Conservation (phyloP, 495 filamentous ascomycete genomes). For the Penicillium arizonense region DNA sequence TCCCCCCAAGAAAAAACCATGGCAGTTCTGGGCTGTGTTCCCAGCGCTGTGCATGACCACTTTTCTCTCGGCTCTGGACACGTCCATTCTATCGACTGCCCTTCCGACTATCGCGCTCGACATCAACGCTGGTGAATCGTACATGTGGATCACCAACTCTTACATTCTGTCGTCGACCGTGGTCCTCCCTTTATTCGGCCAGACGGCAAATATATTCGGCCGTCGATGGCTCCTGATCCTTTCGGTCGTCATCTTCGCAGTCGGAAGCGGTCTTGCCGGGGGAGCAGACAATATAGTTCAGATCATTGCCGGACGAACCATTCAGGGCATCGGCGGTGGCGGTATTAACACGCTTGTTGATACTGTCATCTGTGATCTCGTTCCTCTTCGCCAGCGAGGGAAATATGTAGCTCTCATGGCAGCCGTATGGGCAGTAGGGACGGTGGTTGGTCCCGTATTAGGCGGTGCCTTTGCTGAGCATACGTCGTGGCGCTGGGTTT, state of each 20-base stretch:
- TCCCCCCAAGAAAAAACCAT: not conserved
- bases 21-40: slow-evolving; percentile 23
- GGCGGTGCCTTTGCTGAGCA: slow-evolving; percentile 26
- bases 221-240: slow-evolving; percentile 40
- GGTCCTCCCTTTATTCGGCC: slow-evolving; percentile 29
- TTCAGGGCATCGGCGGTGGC: slow-evolving; percentile 32
- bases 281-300: slow-evolving; percentile 22
- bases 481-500: slow-evolving; percentile 57
- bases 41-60: slow-evolving; percentile 28
- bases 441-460: slow-evolving; percentile 30
- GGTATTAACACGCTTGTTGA: slow-evolving; percentile 31
- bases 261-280: slow-evolving; percentile 40
- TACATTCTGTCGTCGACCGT: slow-evolving; percentile 34
- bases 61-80: slow-evolving; percentile 33
- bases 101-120: slow-evolving; percentile 37
- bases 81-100: slow-evolving; percentile 38
- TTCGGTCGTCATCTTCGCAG: slow-evolving; percentile 33
- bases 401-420: slow-evolving; percentile 24
- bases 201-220: slow-evolving; percentile 51
- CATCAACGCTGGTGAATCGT: slow-evolving; percentile 30
- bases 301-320: slow-evolving; percentile 24
- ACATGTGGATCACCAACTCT: slow-evolving; percentile 42
- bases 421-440: slow-evolving; percentile 20
- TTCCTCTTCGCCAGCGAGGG: slow-evolving; percentile 32
- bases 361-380: slow-evolving; percentile 32